Evolutionary conservation across 352 stramenopile species (phyloP).

Genomic region (Globisporangium takayamanum): DNA sequence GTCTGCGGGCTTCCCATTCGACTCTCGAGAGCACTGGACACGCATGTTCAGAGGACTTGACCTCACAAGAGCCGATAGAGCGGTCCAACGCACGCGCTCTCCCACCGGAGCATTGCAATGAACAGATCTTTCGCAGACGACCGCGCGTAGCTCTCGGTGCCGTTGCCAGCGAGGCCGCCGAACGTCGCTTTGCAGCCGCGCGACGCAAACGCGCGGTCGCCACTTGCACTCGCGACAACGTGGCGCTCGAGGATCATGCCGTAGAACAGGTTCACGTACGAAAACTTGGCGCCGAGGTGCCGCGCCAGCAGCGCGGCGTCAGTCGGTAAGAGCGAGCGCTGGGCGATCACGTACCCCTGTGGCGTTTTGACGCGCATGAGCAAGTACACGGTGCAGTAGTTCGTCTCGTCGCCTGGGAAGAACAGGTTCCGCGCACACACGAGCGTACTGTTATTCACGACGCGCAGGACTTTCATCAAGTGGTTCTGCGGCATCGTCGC

Average conservation of each 20-base stretch:
- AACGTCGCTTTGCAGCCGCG: constrained; percentile 18
- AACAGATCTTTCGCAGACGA: constrained; percentile 19
- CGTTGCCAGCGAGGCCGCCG: constrained; percentile 18
- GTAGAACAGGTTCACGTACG: constrained; percentile 22
- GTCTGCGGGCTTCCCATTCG: no score
- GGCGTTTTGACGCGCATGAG: constrained; percentile 16
- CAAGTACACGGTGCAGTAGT: constrained; percentile 22
- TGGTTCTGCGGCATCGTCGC: constrained; percentile 19
- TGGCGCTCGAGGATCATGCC: constrained; percentile 15
- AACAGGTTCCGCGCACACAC: constrained; percentile 22
- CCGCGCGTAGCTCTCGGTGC: constrained; percentile 17
- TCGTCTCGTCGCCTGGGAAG: constrained; percentile 14
- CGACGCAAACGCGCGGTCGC: not conserved
- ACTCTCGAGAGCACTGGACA: no score
- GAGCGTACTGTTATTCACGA: constrained; percentile 17
- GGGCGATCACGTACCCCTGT: constrained; percentile 16
- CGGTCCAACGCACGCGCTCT: constrained; percentile 17
- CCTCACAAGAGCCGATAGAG: constrained; percentile 11
- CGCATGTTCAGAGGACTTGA: no score
- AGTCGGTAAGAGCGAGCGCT: constrained; percentile 16
- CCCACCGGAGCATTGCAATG: constrained; percentile 20
- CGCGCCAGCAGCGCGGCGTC: constrained; percentile 7
- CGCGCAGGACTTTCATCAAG: constrained; percentile 15
- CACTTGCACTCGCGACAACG: not conserved
- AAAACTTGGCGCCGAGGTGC: constrained; percentile 9